Evolutionary conservation across 176 grass and related monocot genomes (phyloP).

Genomic region (Lolium rigidum): DNA sequence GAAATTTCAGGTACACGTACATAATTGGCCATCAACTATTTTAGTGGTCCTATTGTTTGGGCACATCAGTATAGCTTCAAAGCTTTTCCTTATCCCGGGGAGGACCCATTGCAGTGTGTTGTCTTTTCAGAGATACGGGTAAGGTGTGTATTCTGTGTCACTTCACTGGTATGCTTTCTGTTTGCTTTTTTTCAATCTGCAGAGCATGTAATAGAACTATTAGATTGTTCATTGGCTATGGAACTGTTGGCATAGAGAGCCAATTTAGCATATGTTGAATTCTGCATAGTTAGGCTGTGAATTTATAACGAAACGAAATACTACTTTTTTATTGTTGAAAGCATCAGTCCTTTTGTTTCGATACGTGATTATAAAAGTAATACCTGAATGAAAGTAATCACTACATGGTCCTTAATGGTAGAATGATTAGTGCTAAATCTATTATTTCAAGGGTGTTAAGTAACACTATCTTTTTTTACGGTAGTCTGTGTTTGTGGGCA

Average conservation of each 20-base stretch:
- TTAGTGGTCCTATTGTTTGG: constrained; percentile 73
- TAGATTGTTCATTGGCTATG: too few relatives aligned
- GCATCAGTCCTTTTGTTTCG: not conserved
- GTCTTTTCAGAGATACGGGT: constrained; percentile 88
- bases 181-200: not conserved
- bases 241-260: not conserved
- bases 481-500: too few relatives aligned
- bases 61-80: constrained; percentile 73
- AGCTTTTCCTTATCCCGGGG: constrained; percentile 84
- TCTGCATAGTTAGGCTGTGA: constrained; percentile 4
- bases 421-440: too few relatives aligned
- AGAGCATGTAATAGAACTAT: not conserved
- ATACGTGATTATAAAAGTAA: too few relatives aligned
- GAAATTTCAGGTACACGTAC: constrained; percentile 80
- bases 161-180: not conserved
- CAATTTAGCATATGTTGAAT: constrained; percentile 9
- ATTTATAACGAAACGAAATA: not conserved
- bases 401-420: too few relatives aligned
- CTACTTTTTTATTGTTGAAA: not conserved
- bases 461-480: too few relatives aligned
- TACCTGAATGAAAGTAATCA: too few relatives aligned
- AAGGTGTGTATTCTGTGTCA: constrained; percentile 52
- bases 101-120: constrained; percentile 80
- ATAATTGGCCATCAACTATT: constrained; percentile 70
- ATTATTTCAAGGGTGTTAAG: too few relatives aligned